Evolutionary conservation across 306 rosid species (phyloP).

Genomic region (Dryas octopetala): DNA sequence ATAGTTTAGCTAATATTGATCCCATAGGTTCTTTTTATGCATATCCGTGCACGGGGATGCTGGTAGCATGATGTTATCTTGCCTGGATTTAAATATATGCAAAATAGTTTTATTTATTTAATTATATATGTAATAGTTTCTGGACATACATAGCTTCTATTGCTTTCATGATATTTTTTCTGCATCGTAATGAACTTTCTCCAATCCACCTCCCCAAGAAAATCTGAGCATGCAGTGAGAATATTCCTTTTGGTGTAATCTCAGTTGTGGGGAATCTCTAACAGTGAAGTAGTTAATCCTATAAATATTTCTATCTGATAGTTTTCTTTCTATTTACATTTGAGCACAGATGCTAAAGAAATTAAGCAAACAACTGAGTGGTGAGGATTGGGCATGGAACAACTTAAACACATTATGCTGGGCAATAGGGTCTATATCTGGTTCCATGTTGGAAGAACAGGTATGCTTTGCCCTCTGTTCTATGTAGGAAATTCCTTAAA

Average conservation of each 20-base stretch:
- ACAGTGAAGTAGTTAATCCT: background rate
- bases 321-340: background rate
- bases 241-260: background rate
- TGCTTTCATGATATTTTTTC: background rate
- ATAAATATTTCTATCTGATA: background rate
- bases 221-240: background rate
- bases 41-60: background rate
- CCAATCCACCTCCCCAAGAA: background rate
- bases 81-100: background rate
- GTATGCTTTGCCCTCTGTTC: slow-evolving; percentile 36
- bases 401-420: slow-evolving; percentile 95
- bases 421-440: slow-evolving; percentile 99
- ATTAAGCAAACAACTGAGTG: slow-evolving; percentile 85
- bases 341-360: slow-evolving; percentile 84
- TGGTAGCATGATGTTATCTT: background rate
- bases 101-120: background rate
- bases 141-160: background rate
- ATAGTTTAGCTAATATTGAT: background rate
- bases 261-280: background rate
- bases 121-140: background rate
- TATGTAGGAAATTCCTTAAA: background rate
- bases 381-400: slow-evolving; percentile 99
- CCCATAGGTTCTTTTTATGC: background rate
- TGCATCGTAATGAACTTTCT: background rate
- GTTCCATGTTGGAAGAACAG: slow-evolving; percentile 99